Conservation (phyloP, 2,329 filamentous ascomycete species). For the Scedosporium boydii region DNA sequence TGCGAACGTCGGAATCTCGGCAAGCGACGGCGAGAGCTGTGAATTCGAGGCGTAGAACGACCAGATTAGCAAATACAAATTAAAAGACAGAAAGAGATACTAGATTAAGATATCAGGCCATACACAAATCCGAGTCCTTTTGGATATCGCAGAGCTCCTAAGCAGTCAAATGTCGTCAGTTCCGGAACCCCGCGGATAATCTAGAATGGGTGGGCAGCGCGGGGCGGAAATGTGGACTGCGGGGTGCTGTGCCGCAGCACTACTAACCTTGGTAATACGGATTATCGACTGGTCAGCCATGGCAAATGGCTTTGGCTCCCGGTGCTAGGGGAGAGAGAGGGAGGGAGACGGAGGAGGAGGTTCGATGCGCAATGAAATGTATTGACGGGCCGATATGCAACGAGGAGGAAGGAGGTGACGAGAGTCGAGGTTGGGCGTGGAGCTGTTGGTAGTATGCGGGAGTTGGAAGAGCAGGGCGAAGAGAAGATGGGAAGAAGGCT, state of each 20-base stretch:
- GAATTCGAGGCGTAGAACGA: neutral
- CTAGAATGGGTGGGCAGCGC: neutral
- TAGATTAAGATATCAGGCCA: slow-evolving; percentile 18
- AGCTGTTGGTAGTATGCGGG: neutral
- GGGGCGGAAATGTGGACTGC: neutral
- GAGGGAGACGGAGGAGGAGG: neutral
- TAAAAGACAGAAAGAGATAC: neutral
- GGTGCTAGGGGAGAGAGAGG: neutral
- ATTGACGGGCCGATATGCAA: too few species aligned
- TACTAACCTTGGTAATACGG: slow-evolving; percentile 68
- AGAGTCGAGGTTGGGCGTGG: neutral
- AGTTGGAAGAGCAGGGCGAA: neutral
- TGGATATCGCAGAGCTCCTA: slow-evolving; percentile 83
- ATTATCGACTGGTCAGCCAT: slow-evolving; percentile 84
- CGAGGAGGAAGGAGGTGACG: neutral
- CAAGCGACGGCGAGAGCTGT: slow-evolving; percentile 79
- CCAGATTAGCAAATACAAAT: neutral
- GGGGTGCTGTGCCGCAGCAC: neutral
- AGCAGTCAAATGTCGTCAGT: slow-evolving; percentile 3
- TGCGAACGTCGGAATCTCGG: slow-evolving; percentile 78
- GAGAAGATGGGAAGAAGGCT: neutral
- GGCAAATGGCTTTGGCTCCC: slow-evolving; percentile 12
- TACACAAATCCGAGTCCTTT: slow-evolving; percentile 74
- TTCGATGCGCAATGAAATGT: neutral
- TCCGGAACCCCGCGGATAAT: slow-evolving; percentile 3